These are phyloP conservation scores for Talaromyces verruculosus DNA, from an alignment of 2,329 filamentous ascomycete species.

Conservation along the genomic window DNA sequence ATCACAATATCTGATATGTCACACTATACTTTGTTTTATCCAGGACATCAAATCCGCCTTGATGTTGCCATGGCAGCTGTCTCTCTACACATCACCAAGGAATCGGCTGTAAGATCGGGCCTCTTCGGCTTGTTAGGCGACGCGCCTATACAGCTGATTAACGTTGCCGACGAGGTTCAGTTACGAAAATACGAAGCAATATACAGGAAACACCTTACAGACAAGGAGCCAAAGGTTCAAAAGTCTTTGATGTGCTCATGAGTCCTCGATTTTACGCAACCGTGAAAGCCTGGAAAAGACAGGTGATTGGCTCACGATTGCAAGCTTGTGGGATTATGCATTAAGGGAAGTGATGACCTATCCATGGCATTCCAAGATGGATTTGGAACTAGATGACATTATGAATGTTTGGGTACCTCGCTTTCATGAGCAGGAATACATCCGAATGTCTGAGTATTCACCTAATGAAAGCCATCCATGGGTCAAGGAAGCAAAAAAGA, in stretches of 20 bases:
- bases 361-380: background rate
- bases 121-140: slow-evolving; percentile 18
- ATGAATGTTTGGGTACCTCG: background rate
- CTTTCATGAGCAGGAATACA: background rate
- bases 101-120: background rate
- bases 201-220: background rate
- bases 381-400: background rate
- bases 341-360: background rate
- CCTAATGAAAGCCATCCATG: slow-evolving; percentile 6
- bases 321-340: background rate
- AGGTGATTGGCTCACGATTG: slow-evolving; percentile 5
- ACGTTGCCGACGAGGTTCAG: slow-evolving; percentile 6
- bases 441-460: slow-evolving; percentile 7
- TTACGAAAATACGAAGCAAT: slow-evolving; percentile 10
- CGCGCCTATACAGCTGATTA: slow-evolving; percentile 20
- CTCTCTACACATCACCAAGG: slow-evolving; percentile 15
- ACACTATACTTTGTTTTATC: background rate
- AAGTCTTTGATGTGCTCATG: slow-evolving; percentile 6
- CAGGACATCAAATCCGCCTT: background rate
- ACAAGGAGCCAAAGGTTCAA: slow-evolving; percentile 4
- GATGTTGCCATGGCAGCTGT: slow-evolving; percentile 5
- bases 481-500: slow-evolving; percentile 6
- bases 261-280: background rate
- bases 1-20: background rate
- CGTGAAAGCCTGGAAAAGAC: slow-evolving; percentile 6